Percentiles rank a stretch among this genome's conserved stretches.
phyloP scores from a whole-genome alignment of 2,329 filamentous ascomycete species.

The Xylaria digitata region DNA sequence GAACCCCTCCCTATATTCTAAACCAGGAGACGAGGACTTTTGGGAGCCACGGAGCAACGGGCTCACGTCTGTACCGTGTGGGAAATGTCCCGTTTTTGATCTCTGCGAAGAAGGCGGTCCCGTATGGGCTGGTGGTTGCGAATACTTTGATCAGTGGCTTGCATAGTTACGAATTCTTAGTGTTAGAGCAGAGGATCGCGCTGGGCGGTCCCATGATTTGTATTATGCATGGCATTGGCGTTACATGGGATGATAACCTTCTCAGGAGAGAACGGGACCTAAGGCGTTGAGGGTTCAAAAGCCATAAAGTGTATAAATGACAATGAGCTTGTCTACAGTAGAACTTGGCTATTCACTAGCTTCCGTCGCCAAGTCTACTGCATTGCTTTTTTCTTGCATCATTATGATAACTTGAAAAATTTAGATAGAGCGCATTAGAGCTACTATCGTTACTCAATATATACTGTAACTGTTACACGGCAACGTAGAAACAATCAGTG shows the following conservation, averaged over 20 bases:
- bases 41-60: constrained; percentile 70
- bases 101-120: constrained; percentile 91
- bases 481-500: neutral
- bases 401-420: neutral
- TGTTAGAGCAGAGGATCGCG: neutral
- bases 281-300: constrained; percentile 23
- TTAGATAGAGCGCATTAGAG: neutral
- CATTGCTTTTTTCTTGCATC: neutral
- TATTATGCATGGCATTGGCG: constrained; percentile 38
- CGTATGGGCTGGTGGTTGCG: constrained; percentile 88
- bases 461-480: neutral
- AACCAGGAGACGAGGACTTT: constrained; percentile 47
- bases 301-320: neutral
- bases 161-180: constrained; percentile 46
- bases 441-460: neutral
- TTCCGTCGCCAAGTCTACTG: neutral
- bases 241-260: constrained; percentile 23
- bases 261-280: constrained; percentile 13
- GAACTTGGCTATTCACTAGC: neutral
- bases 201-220: constrained; percentile 14
- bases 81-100: constrained; percentile 91
- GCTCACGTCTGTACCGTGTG: constrained; percentile 89
- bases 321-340: neutral
- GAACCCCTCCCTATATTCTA: constrained; percentile 44
- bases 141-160: constrained; percentile 91